Evolutionary conservation across 129 eudicot species (phyloP).

Genomic region (Sambucus nigra): DNA sequence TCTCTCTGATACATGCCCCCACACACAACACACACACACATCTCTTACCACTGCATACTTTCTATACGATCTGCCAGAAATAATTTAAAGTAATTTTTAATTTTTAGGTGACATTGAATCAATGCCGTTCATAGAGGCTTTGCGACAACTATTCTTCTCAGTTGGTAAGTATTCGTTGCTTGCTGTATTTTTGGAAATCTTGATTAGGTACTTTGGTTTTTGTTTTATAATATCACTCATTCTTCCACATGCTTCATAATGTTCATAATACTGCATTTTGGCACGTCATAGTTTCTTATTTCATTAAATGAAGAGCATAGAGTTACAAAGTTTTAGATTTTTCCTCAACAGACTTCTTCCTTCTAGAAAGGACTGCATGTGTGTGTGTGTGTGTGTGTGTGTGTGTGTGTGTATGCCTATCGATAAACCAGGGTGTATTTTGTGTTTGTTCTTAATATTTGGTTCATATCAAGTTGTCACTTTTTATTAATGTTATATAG

Average conservation of each 20-base stretch:
- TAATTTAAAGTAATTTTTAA: slow-evolving; percentile 6
- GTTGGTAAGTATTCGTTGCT: slow-evolving; percentile 44
- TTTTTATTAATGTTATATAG: no score
- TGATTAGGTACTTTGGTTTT: background rate
- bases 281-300: no score
- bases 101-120: slow-evolving; percentile 93
- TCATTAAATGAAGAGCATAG: no score
- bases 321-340: background rate
- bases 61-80: background rate
- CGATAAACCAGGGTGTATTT: no score
- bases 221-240: background rate
- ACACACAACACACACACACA: no score
- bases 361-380: background rate
- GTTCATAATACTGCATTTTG: background rate
- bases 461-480: no score
- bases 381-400: no score
- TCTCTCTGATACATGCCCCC: no score
- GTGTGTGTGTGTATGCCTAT: no score
- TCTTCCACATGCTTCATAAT: background rate
- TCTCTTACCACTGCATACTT: background rate
- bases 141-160: slow-evolving; percentile 78
- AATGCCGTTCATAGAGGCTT: slow-evolving; percentile 98
- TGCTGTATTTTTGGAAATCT: background rate
- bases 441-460: no score
- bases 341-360: background rate